These are phyloP conservation scores for Pichia paraexigua DNA, from an alignment of 805 yeast genomes.

Conservation along the genomic window DNA sequence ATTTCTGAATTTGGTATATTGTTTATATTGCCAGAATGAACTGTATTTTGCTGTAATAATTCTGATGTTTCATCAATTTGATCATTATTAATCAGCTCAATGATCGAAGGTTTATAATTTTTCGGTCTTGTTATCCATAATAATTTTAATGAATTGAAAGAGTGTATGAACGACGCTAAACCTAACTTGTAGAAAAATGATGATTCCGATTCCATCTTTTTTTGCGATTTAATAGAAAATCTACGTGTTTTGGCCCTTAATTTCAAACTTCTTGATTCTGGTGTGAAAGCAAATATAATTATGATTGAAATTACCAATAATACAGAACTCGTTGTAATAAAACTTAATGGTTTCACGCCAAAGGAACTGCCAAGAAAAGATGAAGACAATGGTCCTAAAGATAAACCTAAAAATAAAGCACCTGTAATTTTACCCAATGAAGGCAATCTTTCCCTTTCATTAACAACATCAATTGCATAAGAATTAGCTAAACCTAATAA, in stretches of 20 bases:
- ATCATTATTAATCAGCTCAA: conserved; percentile 3
- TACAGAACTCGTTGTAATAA: conserved; percentile 26
- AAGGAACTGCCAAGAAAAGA: conserved; percentile 26
- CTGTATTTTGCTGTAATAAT: background rate
- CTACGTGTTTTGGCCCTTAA: conserved; percentile 46
- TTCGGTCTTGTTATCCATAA: conserved; percentile 41
- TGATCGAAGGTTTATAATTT: conserved; percentile 11
- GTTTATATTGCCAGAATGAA: background rate
- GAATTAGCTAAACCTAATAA: conserved; percentile 54
- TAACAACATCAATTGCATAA: conserved; percentile 68
- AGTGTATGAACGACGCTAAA: conserved; percentile 7
- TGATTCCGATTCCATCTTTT: background rate
- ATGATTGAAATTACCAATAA: conserved; percentile 29
- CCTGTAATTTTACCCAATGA: conserved; percentile 55
- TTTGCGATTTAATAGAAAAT: conserved; percentile 10
- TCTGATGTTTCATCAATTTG: background rate
- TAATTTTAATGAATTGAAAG: conserved; percentile 30
- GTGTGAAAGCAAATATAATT: conserved; percentile 34
- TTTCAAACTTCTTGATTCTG: conserved; percentile 56
- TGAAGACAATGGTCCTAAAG: conserved; percentile 58
- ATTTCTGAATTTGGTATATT: conserved; percentile 4
- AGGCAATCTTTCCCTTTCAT: conserved; percentile 48
- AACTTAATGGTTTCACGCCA: conserved; percentile 20
- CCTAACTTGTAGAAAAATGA: conserved; percentile 8
- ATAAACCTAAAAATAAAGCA: conserved; percentile 49